phyloP scores from a whole-genome alignment of 768 basidiomycete species.

The Suillus decipiens region DNA sequence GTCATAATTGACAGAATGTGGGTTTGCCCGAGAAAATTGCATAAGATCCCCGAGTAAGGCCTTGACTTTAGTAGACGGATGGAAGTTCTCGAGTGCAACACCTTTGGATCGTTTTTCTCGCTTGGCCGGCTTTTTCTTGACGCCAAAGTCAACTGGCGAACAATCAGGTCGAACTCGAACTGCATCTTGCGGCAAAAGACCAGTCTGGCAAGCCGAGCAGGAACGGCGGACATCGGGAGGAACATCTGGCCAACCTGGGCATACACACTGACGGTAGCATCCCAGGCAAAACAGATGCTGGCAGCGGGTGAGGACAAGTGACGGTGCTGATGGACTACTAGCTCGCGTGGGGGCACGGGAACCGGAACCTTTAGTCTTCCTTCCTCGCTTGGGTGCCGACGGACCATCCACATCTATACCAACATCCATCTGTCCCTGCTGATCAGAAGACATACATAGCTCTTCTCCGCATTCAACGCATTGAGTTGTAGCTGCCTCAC shows the following conservation, averaged over 20 bases:
- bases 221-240: conserved; percentile 53
- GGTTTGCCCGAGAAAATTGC: conserved; percentile 81
- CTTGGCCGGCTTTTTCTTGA: conserved; percentile 66
- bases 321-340: conserved; percentile 64
- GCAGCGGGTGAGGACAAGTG: conserved; percentile 84
- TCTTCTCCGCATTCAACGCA: conserved; percentile 88
- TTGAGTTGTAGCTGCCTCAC: conserved; percentile 84
- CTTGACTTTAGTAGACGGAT: conserved; percentile 87
- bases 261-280: conserved; percentile 84
- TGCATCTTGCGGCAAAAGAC: conserved; percentile 69
- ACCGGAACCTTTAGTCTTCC: conserved; percentile 52
- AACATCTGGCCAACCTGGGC: conserved; percentile 78
- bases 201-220: conserved; percentile 80
- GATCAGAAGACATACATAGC: conserved; percentile 55
- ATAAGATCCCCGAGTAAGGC: conserved; percentile 80
- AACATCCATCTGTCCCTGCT: conserved; percentile 35
- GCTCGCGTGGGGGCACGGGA: conserved; percentile 77
- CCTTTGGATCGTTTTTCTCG: conserved; percentile 70
- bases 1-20: conserved; percentile 86
- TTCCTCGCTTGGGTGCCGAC: conserved; percentile 49
- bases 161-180: conserved; percentile 77
- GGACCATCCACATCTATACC: conserved; percentile 52
- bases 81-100: conserved; percentile 52
- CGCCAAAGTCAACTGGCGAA: conserved; percentile 36
- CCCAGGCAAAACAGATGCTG: conserved; percentile 89